Base-by-base conservation (phyloP, 2,329 filamentous ascomycete genomes). In the Colletotrichum magnum region DNA sequence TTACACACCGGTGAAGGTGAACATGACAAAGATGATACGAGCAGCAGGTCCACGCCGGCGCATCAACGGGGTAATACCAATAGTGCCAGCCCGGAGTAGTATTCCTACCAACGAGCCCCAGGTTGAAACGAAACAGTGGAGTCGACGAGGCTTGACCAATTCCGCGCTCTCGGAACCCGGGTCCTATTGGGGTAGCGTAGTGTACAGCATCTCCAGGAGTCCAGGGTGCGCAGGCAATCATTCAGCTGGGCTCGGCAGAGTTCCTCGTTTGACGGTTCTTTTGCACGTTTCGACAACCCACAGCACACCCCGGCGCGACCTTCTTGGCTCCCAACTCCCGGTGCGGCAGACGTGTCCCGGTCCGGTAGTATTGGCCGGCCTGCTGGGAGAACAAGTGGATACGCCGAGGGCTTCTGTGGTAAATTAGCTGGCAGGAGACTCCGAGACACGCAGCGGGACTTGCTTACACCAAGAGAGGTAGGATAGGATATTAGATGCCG, bases 101-200 rank as follows among this genome's bases (percentile, higher is more conserved):
- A 32, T 2, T 36, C 7, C 32, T 43, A n/a, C 16, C 41, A 43
- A 43, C 45, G n/a, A 18, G 32, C 57, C 58, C 47, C 28, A 13
- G 47, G 28, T 60, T 45, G 58, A 61, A 61, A 28, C 36, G 48
- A 53, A 61, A 53, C 39, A 61, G 58, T 61, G 58, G 58, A 15
- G 58, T 15, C 18, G 41, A 43, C 5, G 32, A 43, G 41, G 13
- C 41, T 43, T 43, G 41, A 43, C 15, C 41, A 51, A 51, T 60
- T 43, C 58, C 58, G 45, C 28, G 47, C 18, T 51, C n/a, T 51
- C 47, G 58, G 58, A 50, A 60, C 28, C 7, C 18, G 47, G 45
- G 58, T 41, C 48, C 58, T 47, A 60, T 43, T 41, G 26, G 36
- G 58, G 48, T 60, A 50, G 32, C 7, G 3, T 36, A 36, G 32